Conservation (phyloP, 1,139 yeast genomes). For the Ogataea hybrid region DNA sequence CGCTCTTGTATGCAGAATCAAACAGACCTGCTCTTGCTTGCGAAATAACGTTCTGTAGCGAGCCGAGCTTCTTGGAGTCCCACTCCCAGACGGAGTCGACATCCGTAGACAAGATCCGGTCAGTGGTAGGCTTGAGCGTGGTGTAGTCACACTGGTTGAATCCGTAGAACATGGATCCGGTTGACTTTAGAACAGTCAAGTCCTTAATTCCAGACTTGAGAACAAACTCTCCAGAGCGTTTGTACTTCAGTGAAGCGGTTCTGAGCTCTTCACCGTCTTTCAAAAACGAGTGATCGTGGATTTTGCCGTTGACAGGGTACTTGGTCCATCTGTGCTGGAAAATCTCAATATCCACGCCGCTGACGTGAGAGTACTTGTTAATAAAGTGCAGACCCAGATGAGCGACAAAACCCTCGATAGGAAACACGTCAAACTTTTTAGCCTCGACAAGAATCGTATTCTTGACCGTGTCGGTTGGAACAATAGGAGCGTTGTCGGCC, state of each 20-base stretch:
- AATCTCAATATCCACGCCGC: slow-evolving; percentile 65
- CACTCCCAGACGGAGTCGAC: slow-evolving; percentile 76
- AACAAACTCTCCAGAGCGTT: slow-evolving; percentile 46
- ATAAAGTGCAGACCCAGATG: slow-evolving; percentile 80
- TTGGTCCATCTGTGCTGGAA: slow-evolving; percentile 79
- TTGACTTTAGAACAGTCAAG: slow-evolving; percentile 83
- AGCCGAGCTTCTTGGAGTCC: slow-evolving; percentile 48
- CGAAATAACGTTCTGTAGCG: slow-evolving; percentile 49
- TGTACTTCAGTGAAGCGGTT: slow-evolving; percentile 54
- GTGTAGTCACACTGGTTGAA: slow-evolving; percentile 86
- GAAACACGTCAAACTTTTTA: slow-evolving; percentile 78
- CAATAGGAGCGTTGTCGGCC: slow-evolving; percentile 85
- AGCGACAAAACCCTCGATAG: slow-evolving; percentile 87
- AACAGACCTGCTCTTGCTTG: slow-evolving; percentile 56
- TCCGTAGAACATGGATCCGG: slow-evolving; percentile 94
- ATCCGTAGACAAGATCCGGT: slow-evolving; percentile 85
- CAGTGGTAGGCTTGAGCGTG: slow-evolving; percentile 75
- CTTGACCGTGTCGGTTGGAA: slow-evolving; percentile 93
- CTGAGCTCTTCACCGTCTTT: slow-evolving; percentile 84
- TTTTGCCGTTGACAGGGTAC: slow-evolving; percentile 67
- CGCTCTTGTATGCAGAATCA: slow-evolving; percentile 57
- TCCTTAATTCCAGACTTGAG: slow-evolving; percentile 76
- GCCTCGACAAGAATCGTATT: slow-evolving; percentile 84
- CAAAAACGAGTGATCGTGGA: slow-evolving; percentile 79
- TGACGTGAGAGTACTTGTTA: slow-evolving; percentile 69